Base-by-base conservation (phyloP, 2,329 filamentous ascomycete genomes). In the Sclerotinia spermophila region DNA sequence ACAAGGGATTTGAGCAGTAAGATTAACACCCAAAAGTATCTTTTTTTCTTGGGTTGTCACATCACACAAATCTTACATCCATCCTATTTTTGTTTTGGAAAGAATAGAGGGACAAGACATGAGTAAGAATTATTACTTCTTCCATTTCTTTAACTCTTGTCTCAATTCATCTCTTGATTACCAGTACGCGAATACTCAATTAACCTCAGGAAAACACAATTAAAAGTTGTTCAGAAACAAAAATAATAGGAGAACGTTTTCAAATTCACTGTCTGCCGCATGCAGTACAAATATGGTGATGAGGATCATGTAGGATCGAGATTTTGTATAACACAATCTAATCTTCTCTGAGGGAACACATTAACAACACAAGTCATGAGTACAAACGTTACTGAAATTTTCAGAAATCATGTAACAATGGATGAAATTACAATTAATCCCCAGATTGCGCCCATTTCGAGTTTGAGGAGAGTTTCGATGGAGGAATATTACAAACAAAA, bases 331-430 rank as follows among this genome's bases (percentile, higher is more conserved):
- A 62, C 56, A 48, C 17, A 3, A 62, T 61, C 27, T 30, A 58
- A 53, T 17, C 21, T 7, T 51, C n/a, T 62, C 48, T 19, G 55
- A 68, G 40, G 27, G 56, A 35, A 62, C 56, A 62, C 67, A 24
- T 61, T n/a, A 30, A 33, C n/a, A 6, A 33, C n/a, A 53, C 61
- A 53, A 68, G 35, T 19, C 48, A 68, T 68, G 67, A 62, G 44
- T 62, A 61, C 58, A 68, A 21, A 13, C 44, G 42, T 13, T 24
- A 30, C 67, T 24, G 59, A 38, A 21, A 13, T 27, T 21, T 69
- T 58, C 59, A 66, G 68, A 48, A 65, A 58, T 55, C 44, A 69
- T 66, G 68, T 48, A 69, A 65, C 45, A 24, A 69, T 69, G 68
- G 68, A 69, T 38, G 68, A 69, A 24, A 38, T 66, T 19, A 38